Conservation (phyloP, 495 filamentous ascomycete species). For the Penicillium malachiteum region DNA sequence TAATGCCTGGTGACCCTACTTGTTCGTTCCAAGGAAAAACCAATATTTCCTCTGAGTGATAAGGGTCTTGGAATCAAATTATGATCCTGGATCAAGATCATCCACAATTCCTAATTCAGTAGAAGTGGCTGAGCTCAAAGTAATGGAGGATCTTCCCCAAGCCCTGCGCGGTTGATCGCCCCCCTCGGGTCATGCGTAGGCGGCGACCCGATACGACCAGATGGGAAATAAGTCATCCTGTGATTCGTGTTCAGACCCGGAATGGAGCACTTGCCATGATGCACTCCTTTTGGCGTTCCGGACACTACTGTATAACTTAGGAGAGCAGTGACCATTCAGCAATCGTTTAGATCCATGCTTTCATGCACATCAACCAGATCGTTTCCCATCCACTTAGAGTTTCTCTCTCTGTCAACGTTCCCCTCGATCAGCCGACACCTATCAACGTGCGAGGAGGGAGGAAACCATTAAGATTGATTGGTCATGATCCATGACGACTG, state of each 20-base stretch:
- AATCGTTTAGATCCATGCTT: not conserved
- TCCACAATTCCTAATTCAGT: constrained; percentile 6
- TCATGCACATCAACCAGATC: constrained; percentile 2
- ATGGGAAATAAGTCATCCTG: constrained; percentile 12
- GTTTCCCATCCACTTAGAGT: constrained; percentile 10
- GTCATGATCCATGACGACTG: constrained; percentile 14
- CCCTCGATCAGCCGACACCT: constrained; percentile 28
- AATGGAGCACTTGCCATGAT: not conserved
- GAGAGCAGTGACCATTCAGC: constrained; percentile 3
- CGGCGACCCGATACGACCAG: not conserved
- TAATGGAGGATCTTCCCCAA: constrained; percentile 18
- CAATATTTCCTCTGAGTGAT: not conserved
- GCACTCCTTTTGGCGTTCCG: constrained; percentile 2
- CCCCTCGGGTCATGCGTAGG: constrained; percentile 21
- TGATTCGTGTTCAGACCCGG: constrained; percentile 19
- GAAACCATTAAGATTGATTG: constrained; percentile 12
- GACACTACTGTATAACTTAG: constrained; percentile 1
- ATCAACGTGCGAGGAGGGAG: constrained; percentile 22
- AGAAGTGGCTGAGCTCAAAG: constrained; percentile 9
- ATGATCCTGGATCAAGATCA: constrained; percentile 10
- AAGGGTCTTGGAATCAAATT: not conserved
- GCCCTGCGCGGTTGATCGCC: constrained; percentile 24
- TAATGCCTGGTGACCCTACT: constrained; percentile 20
- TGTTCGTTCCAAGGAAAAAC: constrained; percentile 23
- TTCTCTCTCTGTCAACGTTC: not conserved